Evolutionary conservation across 2,329 filamentous ascomycete genomes (phyloP).

Genomic region (Coniochaeta hoffmannii): DNA sequence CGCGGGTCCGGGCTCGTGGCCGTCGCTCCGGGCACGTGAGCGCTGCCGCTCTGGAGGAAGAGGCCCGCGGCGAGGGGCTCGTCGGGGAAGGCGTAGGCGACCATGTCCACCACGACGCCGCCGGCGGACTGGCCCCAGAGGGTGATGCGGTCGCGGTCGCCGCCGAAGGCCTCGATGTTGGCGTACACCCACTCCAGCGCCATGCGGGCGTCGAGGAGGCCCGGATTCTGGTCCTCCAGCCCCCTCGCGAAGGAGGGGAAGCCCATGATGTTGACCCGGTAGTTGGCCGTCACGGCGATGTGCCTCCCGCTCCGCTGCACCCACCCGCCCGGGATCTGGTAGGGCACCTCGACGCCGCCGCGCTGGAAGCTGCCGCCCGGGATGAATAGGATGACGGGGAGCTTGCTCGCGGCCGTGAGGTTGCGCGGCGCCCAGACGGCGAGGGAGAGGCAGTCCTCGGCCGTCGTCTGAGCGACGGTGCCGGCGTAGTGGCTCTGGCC

Average conservation of each 20-base stretch:
- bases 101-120: slow-evolving; percentile 28
- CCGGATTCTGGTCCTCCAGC: slow-evolving; percentile 32
- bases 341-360: slow-evolving; percentile 35
- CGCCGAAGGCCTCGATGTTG: slow-evolving; percentile 41
- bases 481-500: slow-evolving; percentile 20
- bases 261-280: slow-evolving; percentile 26
- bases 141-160: slow-evolving; percentile 32
- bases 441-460: slow-evolving; percentile 35
- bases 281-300: slow-evolving; percentile 33
- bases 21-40: slow-evolving; percentile 16
- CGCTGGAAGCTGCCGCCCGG: slow-evolving; percentile 37
- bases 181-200: slow-evolving; percentile 41
- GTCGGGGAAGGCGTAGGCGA: slow-evolving; percentile 35
- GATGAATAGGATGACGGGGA: slow-evolving; percentile 38
- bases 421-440: slow-evolving; percentile 32
- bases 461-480: slow-evolving; percentile 15
- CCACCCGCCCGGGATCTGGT: slow-evolving; percentile 35
- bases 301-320: slow-evolving; percentile 30
- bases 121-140: slow-evolving; percentile 42
- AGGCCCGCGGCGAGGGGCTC: slow-evolving; percentile 35
- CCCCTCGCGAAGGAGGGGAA: slow-evolving; percentile 21
- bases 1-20: slow-evolving; percentile 16
- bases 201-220: slow-evolving; percentile 40
- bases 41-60: slow-evolving; percentile 32
- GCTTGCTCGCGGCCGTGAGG: slow-evolving; percentile 8